These are phyloP conservation scores for Besnoitia besnoiti DNA, from an alignment of 169 alveolate species.

Conservation along the genomic window DNA sequence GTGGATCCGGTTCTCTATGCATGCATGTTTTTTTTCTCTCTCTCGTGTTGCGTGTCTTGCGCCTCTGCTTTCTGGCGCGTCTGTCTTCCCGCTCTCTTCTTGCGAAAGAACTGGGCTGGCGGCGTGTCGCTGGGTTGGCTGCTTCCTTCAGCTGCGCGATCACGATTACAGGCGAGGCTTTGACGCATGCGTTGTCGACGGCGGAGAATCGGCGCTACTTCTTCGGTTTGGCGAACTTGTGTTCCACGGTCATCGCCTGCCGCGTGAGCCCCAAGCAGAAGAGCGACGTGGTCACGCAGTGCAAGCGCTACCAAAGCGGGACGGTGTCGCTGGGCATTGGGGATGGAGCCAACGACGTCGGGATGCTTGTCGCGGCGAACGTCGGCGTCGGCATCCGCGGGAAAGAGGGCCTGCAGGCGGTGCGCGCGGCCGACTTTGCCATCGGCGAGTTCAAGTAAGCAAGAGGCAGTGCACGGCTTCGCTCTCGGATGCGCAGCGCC, in stretches of 20 bases:
- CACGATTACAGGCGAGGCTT: conserved; percentile 83
- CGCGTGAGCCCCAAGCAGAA: conserved; percentile 98
- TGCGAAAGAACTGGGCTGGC: too few relatives aligned
- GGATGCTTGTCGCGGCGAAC: conserved; percentile 98
- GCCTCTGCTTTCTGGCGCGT: background rate
- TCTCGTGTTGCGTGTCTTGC: too few relatives aligned
- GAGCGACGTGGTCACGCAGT: conserved; percentile 89
- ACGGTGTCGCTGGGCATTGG: conserved; percentile 82
- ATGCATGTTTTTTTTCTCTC: too few relatives aligned
- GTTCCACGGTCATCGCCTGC: conserved; percentile 92
- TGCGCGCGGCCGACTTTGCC: conserved; percentile 89
- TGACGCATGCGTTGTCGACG: conserved; percentile 73
- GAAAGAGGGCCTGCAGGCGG: conserved; percentile 96
- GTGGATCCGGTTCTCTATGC: too few relatives aligned
- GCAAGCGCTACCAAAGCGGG: conserved; percentile 63
- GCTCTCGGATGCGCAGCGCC: background rate
- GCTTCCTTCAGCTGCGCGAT: conserved; percentile 73
- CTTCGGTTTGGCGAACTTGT: conserved; percentile 74
- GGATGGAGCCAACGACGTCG: conserved; percentile 99
- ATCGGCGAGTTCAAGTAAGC: conserved; percentile 82
- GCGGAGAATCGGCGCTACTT: conserved; percentile 75
- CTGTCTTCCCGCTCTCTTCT: background rate
- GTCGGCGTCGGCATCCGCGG: conserved; percentile 99
- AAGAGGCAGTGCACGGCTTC: background rate
- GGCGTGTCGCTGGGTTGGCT: background rate